Evolutionary conservation across 371 early-diverging fungal species (phyloP).

Genomic region (Modicella reniformis): DNA sequence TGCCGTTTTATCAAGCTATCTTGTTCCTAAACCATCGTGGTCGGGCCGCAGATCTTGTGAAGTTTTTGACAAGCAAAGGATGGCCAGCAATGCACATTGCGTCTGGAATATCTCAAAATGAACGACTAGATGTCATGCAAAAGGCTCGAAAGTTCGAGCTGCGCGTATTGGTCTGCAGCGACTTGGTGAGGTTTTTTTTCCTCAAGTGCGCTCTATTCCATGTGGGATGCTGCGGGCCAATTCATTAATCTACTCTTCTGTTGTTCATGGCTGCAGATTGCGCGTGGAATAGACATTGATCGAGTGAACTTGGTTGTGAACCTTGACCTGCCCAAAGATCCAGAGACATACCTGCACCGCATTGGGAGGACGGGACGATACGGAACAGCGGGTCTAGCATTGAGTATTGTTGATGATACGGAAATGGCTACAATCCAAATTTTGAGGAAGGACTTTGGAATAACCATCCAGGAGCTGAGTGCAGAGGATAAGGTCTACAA

Average conservation of each 20-base stretch:
- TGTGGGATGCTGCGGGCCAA: too few species aligned
- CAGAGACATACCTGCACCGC: slow-evolving; percentile 73
- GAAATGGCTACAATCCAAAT: slow-evolving; percentile 50
- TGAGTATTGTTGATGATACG: slow-evolving; percentile 54
- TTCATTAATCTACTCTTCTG: background rate
- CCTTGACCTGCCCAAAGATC: slow-evolving; percentile 67
- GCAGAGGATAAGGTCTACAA: slow-evolving; percentile 17
- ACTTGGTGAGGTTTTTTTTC: slow-evolving; percentile 61
- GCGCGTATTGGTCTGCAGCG: slow-evolving; percentile 82
- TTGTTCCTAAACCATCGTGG: slow-evolving; percentile 70
- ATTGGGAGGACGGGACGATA: slow-evolving; percentile 81
- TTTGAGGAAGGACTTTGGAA: slow-evolving; percentile 33
- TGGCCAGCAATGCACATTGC: slow-evolving; percentile 68
- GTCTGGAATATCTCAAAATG: slow-evolving; percentile 62
- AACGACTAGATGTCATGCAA: slow-evolving; percentile 72
- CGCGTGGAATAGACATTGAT: slow-evolving; percentile 73
- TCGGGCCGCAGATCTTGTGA: slow-evolving; percentile 63
- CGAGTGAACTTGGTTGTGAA: slow-evolving; percentile 75
- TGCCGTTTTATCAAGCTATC: slow-evolving; percentile 74
- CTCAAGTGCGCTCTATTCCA: too few species aligned
- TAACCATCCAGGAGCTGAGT: slow-evolving; percentile 39
- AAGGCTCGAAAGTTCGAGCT: slow-evolving; percentile 73
- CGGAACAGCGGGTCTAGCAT: slow-evolving; percentile 59
- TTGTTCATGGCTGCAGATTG: slow-evolving; percentile 46
- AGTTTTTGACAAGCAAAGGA: slow-evolving; percentile 66